Evolutionary conservation across 1,284 basidiomycete species (phyloP).

Genomic region (Irpex lacteus): DNA sequence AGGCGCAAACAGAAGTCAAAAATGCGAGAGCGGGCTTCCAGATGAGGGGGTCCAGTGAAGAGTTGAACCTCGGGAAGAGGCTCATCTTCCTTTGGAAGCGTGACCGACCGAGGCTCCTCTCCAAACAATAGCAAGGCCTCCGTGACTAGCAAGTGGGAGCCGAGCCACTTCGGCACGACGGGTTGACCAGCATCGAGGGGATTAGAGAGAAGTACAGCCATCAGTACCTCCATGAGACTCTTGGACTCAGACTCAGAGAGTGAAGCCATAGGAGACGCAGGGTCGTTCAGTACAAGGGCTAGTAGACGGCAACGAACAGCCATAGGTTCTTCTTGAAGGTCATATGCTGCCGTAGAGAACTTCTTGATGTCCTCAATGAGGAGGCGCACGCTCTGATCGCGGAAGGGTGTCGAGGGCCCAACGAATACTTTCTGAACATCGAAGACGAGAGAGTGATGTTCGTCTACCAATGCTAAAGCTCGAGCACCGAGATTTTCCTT

Average conservation of each 20-base stretch:
- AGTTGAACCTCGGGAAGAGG: constrained; percentile 50
- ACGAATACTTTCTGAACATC: constrained; percentile 84
- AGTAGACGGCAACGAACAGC: constrained; percentile 82
- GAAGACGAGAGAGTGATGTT: constrained; percentile 85
- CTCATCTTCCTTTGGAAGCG: constrained; percentile 66
- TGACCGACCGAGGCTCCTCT: constrained; percentile 64
- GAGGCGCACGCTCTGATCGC: constrained; percentile 58
- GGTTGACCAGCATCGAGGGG: constrained; percentile 48
- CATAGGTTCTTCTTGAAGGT: constrained; percentile 69
- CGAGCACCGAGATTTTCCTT: constrained; percentile 64
- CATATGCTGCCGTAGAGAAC: constrained; percentile 65
- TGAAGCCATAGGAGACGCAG: constrained; percentile 50
- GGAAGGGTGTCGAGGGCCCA: constrained; percentile 56
- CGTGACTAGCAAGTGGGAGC: constrained; percentile 76
- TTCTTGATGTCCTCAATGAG: constrained; percentile 72
- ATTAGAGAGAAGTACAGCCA: constrained; percentile 62
- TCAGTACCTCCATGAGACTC: constrained; percentile 61
- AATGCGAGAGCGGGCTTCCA: constrained; percentile 60
- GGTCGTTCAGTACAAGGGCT: constrained; percentile 80
- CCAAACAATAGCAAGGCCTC: constrained; percentile 79
- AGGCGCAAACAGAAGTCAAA: constrained; percentile 76
- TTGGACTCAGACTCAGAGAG: constrained; percentile 43
- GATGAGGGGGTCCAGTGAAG: constrained; percentile 54
- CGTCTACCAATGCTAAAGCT: constrained; percentile 81
- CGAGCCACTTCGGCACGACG: constrained; percentile 77